Percentiles rank a stretch among this genome's conserved stretches.
Conservation (phyloP, 1,284 basidiomycete species). For the Rhodotorula sp. region DNA sequence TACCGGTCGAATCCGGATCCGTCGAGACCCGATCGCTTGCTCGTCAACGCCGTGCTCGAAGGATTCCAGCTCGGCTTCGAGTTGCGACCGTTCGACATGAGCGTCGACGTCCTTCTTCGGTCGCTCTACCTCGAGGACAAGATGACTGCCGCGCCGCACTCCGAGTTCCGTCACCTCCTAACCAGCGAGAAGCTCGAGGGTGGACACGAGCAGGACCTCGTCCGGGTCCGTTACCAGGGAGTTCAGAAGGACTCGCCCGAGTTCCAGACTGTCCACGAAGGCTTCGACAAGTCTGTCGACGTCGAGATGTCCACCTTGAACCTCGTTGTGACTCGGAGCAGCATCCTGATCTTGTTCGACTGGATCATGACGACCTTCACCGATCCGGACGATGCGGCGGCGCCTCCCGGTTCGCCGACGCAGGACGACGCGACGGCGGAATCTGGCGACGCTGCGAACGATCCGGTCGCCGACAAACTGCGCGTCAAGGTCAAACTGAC, state of each 20-base stretch:
- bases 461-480: conserved; percentile 60
- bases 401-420: conserved; percentile 16
- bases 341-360: conserved; percentile 88
- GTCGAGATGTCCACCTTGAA: conserved; percentile 89
- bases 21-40: conserved; percentile 63
- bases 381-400: conserved; percentile 52
- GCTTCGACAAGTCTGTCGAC: conserved; percentile 76
- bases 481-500: conserved; percentile 81
- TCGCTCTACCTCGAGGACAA: conserved; percentile 59
- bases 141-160: conserved; percentile 63
- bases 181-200: conserved; percentile 61
- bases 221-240: conserved; percentile 78
- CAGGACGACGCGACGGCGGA: background rate
- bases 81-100: conserved; percentile 80
- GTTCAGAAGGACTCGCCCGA: conserved; percentile 85
- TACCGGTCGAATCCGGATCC: conserved; percentile 61
- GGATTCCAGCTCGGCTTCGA: conserved; percentile 74
- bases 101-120: conserved; percentile 77
- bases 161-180: conserved; percentile 61
- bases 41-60: conserved; percentile 79
- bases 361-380: conserved; percentile 98
- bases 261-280: conserved; percentile 76
- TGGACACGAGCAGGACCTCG: conserved; percentile 61
- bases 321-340: conserved; percentile 84
- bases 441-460: background rate